A percentile compares a stretch with the other conserved stretches of the same genome.
Conservation (phyloP, 805 yeast species). For the Candida fluviatilis region DNA sequence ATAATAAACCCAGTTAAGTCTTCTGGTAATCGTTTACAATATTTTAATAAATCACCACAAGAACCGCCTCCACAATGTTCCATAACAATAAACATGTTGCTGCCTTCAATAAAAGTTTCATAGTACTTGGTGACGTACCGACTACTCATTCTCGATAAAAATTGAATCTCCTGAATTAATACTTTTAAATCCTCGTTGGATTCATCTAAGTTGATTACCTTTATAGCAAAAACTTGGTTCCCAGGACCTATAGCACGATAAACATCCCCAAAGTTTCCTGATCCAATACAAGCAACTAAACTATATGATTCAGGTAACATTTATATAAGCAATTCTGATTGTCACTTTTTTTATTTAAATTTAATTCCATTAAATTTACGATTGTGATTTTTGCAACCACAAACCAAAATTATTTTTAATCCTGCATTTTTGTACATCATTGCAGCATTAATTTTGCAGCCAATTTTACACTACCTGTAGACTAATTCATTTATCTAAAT, state of each 20-base stretch:
- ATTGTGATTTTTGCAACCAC: conserved; percentile 5
- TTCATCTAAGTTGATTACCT: conserved; percentile 77
- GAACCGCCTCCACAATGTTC: conserved; percentile 96
- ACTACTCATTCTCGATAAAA: conserved; percentile 64
- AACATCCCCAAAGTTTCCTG: conserved; percentile 87
- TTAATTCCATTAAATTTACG: not conserved
- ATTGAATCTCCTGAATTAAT: conserved; percentile 71
- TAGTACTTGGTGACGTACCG: conserved; percentile 59
- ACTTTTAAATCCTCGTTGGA: conserved; percentile 70
- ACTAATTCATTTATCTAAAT: too few species aligned
- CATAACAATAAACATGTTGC: conserved; percentile 84
- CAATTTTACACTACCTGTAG: too few species aligned
- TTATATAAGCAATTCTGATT: not conserved
- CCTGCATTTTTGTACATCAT: not conserved
- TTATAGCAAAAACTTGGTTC: conserved; percentile 65
- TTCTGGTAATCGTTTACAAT: conserved; percentile 53
- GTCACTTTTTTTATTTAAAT: not conserved
- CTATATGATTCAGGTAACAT: conserved; percentile 18
- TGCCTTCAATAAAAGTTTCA: conserved; percentile 61
- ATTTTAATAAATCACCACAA: conserved; percentile 67
- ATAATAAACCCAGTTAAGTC: conserved; percentile 58
- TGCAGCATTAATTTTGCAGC: not conserved
- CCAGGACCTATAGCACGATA: conserved; percentile 49
- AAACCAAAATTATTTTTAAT: conserved; percentile 1
- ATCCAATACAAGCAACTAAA: conserved; percentile 61